Base-by-base conservation (phyloP, 2,329 filamentous ascomycete species). In the Huntiella decipiens region DNA sequence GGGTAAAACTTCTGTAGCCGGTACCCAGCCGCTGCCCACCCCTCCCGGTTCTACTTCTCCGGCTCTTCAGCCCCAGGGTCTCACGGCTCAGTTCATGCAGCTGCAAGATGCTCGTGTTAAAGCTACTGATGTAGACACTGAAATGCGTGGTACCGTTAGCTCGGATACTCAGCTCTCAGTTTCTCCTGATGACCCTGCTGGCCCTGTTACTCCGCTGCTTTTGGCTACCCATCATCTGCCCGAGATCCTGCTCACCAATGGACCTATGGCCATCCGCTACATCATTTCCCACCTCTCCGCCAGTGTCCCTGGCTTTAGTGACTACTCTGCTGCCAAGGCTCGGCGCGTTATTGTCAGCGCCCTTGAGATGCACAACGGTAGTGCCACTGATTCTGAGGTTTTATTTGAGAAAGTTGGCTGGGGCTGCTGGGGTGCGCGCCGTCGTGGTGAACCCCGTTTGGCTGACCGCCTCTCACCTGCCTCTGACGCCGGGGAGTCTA, bases 31-130 rank as follows among this genome's bases (percentile, higher is more conserved):
- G 61, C 76, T 94, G 57, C 85, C 82, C 52, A 95, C 88, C 60
- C 88, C 88, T 58, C 88, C 88, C 51, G 92, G 88, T 68, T 95
- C 87, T 63, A 86, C 95, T 60, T 95, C 87, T 51, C 88, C 88
- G 42, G 79, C 76, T 54, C 71, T 95, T 54, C 78, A 81, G 55
- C 83, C 87, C 50, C 83, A 88, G 56, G 81, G 80, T 56, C 75
- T 82, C 58, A 82, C 80, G 61, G 71, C 74, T 52, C 78, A 78
- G 58, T 67, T 76, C 53, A 71, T 74, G 52, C 78, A 78, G 58
- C 67, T 76, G 53, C 70, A 71, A 57, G 70, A 67, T 61, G 69
- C 31, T 68, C 52, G 67, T 59, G 67, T 76, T 57, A 74, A 77
- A 53, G 67, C 70, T 56, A 73, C 87, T 61, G 85, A 92, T 60